Conservation (phyloP, 805 yeast genomes). For the Metschnikowia kofuensis region DNA sequence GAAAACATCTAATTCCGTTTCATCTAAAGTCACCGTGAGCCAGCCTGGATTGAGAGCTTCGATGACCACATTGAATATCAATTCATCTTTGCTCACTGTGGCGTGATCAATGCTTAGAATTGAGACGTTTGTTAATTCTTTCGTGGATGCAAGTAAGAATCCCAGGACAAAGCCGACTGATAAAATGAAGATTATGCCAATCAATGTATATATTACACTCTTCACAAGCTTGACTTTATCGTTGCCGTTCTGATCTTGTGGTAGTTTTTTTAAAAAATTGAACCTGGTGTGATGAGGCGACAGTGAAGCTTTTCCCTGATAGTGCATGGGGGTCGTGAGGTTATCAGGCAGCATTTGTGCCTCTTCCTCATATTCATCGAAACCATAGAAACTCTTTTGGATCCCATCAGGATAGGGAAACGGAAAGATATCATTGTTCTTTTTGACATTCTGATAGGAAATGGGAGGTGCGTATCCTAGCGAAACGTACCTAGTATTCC, state of each 20-base stretch:
- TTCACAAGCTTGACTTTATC: slow-evolving; percentile 23
- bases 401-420: slow-evolving; percentile 33
- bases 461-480: slow-evolving; percentile 30
- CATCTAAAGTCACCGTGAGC: slow-evolving; percentile 58
- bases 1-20: slow-evolving; percentile 79
- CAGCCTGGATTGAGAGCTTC: slow-evolving; percentile 89
- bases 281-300: slow-evolving; percentile 25
- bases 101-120: slow-evolving; percentile 65
- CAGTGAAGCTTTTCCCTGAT: slow-evolving; percentile 19
- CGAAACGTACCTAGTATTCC: slow-evolving; percentile 36
- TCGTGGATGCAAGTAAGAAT: slow-evolving; percentile 79
- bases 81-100: slow-evolving; percentile 77
- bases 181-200: slow-evolving; percentile 49
- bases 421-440: slow-evolving; percentile 28
- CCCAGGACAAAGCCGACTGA: slow-evolving; percentile 79
- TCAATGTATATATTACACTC: slow-evolving; percentile 41
- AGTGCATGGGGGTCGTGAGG: slow-evolving; percentile 1
- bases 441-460: slow-evolving; percentile 4
- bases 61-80: slow-evolving; percentile 73
- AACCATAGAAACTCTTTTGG: slow-evolving; percentile 33
- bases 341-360: slow-evolving; percentile 12
- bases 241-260: slow-evolving; percentile 12
- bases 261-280: slow-evolving; percentile 30
- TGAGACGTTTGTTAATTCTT: slow-evolving; percentile 68
- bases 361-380: slow-evolving; percentile 41